Evolutionary conservation across 495 filamentous ascomycete species (phyloP), one percentile per base, ranked within the genome.

Genomic region (Aspergillus sclerotiicarbonarius): DNA sequence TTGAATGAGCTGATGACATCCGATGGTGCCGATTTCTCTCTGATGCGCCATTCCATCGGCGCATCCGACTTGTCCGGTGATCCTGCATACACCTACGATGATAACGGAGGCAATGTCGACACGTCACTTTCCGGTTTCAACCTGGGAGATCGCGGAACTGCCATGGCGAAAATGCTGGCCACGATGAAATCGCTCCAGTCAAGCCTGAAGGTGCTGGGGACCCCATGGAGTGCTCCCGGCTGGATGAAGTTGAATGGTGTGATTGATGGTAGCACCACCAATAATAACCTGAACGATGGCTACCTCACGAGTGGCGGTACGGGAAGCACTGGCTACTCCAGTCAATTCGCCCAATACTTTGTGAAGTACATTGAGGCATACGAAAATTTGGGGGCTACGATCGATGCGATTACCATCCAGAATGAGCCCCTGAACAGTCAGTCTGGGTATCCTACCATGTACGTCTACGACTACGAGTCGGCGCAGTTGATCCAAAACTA

Each of bases 221-320:
- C 79, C 10, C 69, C 80, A 0, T 85, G 82, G 82, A 77, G 73
- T 44, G 67, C 79, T 0, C 82, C 82, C 0, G 82, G 76, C 0
- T 85, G 82, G 82, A 84, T 85, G 82, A 82, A 85, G 62, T 56
- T 80, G 20, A 80, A 83, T 53, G 68, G 72, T 20, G 78, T 75
- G 51, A 72, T 82, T 13, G 71, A 74, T 30, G 79, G 80, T 19
- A 73, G 67, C 30, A 76, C 76, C 0, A 66, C 63, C 21, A 72
- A 82, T 59, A 84, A 84, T 60, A 76, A 76, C 55, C 68, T 84
- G 25, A 78, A 85, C 61, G 67, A 74, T 50, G 69, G 73, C 21
- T 70, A 71, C 29, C 30, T 63, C 51, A 61, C 59, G 21, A 61
- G 62, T 25, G 57, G 55, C 0, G 67, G 62, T 18, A 65, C 60